Percentiles rank a stretch among this genome's conserved stretches.
Conservation (phyloP, 139 green algal species). For the Volvox reticuliferus region DNA sequence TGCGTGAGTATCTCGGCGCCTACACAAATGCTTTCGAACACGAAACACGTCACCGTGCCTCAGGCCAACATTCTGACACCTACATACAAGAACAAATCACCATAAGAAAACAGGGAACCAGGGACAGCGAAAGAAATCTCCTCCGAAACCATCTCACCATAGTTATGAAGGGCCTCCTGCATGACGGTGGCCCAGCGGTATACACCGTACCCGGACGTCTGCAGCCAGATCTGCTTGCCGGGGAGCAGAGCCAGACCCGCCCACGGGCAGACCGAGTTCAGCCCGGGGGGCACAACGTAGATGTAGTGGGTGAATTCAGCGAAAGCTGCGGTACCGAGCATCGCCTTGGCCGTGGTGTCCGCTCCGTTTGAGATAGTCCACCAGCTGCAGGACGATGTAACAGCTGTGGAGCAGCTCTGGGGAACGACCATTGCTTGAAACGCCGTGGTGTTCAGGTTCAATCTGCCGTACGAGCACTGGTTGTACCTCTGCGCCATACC, state of each 20-base stretch:
- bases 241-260: conserved; percentile 34
- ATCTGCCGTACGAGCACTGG: conserved; percentile 22
- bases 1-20: too few species aligned
- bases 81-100: not conserved
- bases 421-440: not conserved
- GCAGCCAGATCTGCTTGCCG: conserved; percentile 28
- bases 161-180: conserved; percentile 16
- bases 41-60: not conserved
- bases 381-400: not conserved
- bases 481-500: not conserved
- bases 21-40: not conserved
- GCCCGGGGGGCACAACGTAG: not conserved
- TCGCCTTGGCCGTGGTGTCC: not conserved
- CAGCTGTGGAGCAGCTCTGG: not conserved
- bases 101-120: not conserved
- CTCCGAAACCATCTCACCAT: conserved; percentile 3
- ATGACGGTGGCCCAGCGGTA: conserved; percentile 26
- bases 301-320: not conserved
- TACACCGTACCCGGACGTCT: not conserved
- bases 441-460: not conserved
- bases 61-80: not conserved
- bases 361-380: not conserved
- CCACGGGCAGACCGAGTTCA: conserved; percentile 6
- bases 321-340: not conserved
- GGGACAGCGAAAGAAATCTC: not conserved